Base-by-base conservation (phyloP, 495 filamentous ascomycete genomes). In the Penicillium coprophilum region DNA sequence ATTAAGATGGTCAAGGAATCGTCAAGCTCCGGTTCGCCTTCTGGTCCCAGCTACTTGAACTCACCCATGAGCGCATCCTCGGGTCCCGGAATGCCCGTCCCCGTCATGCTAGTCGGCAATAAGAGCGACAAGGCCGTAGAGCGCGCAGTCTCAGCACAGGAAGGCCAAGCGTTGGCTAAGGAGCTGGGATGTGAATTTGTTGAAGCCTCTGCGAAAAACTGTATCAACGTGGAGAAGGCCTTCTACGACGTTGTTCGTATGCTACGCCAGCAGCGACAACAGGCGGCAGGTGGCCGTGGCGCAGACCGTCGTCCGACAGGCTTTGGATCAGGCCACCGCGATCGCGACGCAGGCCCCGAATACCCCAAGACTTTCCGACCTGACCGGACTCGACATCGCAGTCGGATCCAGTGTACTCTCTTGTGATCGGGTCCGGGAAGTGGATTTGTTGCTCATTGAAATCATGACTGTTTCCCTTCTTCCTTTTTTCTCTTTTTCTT, bases 131-230 rank as follows among this genome's bases (percentile, higher is more conserved):
- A 92, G 57, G 90, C 94, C 17, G 93, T 93, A 13, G 95, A 98
- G 73, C 84, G 94, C 50, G 94, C 96, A 57, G 94, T 98, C 8
- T 96, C 92, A 1, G 95, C 92, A 27, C 94, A 98, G 69, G 94
- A 98, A 75, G 94, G 94, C 5, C 89, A 90, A 56, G 91, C 91
- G 23, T 73, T 97, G 19, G 95, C 94, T 38, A 88, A 91, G 66
- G 90, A 96, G 66, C 79, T 98, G 34, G 90, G 90, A 48, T 98
- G 94, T 72, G 94, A 97, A 57, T 98, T 97, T 64, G 92, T 97
- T 55, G 94, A 97, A 71, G 94, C 94, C 6, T 97, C 93, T 13
- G 94, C 94, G n/a, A 97, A 97, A 78, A 96, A 96, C 67, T 97
- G 94, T 78, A 90, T 97, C 77, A 97, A 98, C 66, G 94, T 98